phyloP scores from a whole-genome alignment of 169 alveolate genomes.

The Plasmodium vinckei region DNA sequence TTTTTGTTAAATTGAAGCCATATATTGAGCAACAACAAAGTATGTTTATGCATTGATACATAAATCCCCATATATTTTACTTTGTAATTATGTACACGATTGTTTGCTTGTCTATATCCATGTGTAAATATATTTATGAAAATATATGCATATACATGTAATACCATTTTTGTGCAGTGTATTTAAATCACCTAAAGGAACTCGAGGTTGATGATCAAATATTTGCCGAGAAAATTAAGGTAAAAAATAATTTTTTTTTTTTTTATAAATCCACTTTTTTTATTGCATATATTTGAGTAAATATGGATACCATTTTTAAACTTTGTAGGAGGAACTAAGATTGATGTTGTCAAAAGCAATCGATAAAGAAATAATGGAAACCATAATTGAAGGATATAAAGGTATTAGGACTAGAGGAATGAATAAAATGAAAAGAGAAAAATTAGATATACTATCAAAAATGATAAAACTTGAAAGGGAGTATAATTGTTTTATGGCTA shows the following conservation, averaged over 20 bases:
- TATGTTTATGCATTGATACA: background rate
- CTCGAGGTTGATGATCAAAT: constrained; percentile 47
- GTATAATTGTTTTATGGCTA: constrained; percentile 68
- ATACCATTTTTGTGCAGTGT: background rate
- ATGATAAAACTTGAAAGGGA: constrained; percentile 66
- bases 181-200: constrained; percentile 53
- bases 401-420: constrained; percentile 64
- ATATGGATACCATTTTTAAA: background rate
- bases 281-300: background rate
- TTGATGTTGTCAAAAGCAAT: constrained; percentile 55
- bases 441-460: constrained; percentile 59
- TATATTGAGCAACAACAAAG: constrained; percentile 72
- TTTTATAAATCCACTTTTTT: background rate
- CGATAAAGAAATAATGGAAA: constrained; percentile 67
- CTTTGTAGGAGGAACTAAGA: constrained; percentile 42
- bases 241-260: background rate
- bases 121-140: background rate
- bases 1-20: constrained; percentile 62
- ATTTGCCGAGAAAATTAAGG: constrained; percentile 60
- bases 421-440: constrained; percentile 64
- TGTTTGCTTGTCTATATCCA: no score
- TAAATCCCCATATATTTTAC: background rate
- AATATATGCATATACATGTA: background rate
- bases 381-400: constrained; percentile 61
- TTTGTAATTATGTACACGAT: no score